phyloP scores from a whole-genome alignment of 768 basidiomycete genomes.

The Calocybe indica region DNA sequence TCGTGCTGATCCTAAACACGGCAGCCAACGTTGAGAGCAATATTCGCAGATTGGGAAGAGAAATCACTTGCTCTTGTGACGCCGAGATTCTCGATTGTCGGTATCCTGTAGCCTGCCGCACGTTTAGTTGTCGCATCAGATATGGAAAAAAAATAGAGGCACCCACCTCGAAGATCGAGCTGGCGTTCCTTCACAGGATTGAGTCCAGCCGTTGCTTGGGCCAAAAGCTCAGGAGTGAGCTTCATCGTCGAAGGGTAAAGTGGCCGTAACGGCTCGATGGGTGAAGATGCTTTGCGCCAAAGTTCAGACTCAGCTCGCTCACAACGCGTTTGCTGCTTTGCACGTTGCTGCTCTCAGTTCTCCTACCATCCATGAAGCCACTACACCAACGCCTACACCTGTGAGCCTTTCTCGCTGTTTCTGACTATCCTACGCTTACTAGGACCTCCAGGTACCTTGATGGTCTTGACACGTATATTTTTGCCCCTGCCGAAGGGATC shows the following conservation, averaged over 20 bases:
- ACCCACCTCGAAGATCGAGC: constrained; percentile 81
- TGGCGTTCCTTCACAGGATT: constrained; percentile 87
- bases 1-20: constrained; percentile 79
- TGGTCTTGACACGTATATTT: constrained; percentile 71
- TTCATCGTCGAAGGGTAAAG: constrained; percentile 52
- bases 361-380: constrained; percentile 47
- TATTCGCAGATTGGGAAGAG: constrained; percentile 12
- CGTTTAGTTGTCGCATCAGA: constrained; percentile 7
- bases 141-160: constrained; percentile 14
- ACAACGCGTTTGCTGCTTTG: constrained; percentile 19
- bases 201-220: constrained; percentile 70
- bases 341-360: constrained; percentile 15
- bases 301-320: constrained; percentile 35
- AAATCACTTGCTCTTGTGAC: constrained; percentile 66
- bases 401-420: constrained; percentile 29
- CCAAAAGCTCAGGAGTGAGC: constrained; percentile 90
- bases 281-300: constrained; percentile 10
- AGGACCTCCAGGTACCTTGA: constrained; percentile 52
- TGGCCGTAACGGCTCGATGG: constrained; percentile 13
- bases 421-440: constrained; percentile 4
- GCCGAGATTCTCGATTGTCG: constrained; percentile 94
- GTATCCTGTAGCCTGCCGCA: constrained; percentile 81
- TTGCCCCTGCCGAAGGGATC: constrained; percentile 53
- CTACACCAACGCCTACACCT: constrained; percentile 71
- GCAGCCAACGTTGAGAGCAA: constrained; percentile 4